Evolutionary conservation across 2,329 filamentous ascomycete genomes (phyloP), one percentile per base, ranked within the genome.

Genomic region (Dactylellina leptospora): DNA sequence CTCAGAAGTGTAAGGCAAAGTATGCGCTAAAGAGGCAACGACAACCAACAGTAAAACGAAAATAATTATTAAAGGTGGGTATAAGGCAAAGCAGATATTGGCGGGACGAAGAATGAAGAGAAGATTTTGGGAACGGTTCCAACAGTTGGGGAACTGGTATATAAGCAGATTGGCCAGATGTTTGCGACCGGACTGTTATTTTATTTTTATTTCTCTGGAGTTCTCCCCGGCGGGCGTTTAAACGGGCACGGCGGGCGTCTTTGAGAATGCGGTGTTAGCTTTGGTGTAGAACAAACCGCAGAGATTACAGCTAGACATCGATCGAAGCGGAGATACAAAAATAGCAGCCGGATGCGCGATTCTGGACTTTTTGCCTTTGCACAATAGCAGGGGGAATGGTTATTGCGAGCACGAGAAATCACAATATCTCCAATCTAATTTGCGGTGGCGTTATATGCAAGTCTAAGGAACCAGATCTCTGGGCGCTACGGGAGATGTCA

Each of bases 401-500:
- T n/a, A 40, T 40, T 40, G 51, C 25, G 40, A n/a, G 40, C 40
- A 5, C 16, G 40, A 18, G 40, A 45, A 5, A 18, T 18, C 18
- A n/a, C 16, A 45, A 53, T 47, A 50, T 18, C 36, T n/a, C 13
- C 20, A 55, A 64, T 59, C 38, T 68, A 45, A 68, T 68, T 68
- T 68, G 62, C 62, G 62, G 62, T 68, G 45, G 62, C 62, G 62
- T 68, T 53, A 45, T 58, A 36, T 64, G 60, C 53, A 59, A 27
- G 42, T 51, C 36, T n/a, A 48, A 45, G 40, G 45, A 59, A 59
- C 33, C 54, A 36, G 54, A 59, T 59, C 54, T 59, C 62, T 68
- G 62, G 62, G 62, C 62, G 62, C 62, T 68, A 68, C 62, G 62
- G 62, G 62, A 68, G 45, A 68, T 68, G 62, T 68, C 62, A 28